Conservation (phyloP, 2,329 filamentous ascomycete species). For the Fusarium sp. region DNA sequence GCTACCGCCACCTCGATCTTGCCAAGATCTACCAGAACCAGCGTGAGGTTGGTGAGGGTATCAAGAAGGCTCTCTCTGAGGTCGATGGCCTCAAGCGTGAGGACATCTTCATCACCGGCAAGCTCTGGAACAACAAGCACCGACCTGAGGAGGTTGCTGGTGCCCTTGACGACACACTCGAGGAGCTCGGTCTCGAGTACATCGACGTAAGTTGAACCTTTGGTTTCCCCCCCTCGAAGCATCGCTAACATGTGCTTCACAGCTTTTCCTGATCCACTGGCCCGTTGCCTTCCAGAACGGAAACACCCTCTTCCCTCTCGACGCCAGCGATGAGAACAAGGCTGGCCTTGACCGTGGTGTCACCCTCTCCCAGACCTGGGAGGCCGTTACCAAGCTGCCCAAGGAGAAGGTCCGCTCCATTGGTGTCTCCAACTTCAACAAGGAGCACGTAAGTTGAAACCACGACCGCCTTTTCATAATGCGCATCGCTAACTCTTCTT, state of each 20-base stretch:
- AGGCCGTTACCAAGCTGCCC: constrained; percentile 64
- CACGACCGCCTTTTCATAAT: too few species aligned
- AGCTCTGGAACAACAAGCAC: constrained; percentile 70
- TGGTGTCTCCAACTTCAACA: constrained; percentile 77
- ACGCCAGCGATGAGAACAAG: constrained; percentile 47
- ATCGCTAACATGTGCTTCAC: background rate
- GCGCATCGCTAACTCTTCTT: too few species aligned
- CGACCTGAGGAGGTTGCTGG: constrained; percentile 67
- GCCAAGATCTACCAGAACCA: constrained; percentile 71
- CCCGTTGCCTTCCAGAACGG: constrained; percentile 58
- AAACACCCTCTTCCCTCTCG: constrained; percentile 57
- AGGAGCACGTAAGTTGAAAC: constrained; percentile 51
- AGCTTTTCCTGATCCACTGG: constrained; percentile 72
- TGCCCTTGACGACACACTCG: constrained; percentile 64
- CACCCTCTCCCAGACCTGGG: constrained; percentile 56
- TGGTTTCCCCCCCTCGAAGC: background rate
- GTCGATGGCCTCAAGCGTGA: constrained; percentile 62
- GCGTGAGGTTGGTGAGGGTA: constrained; percentile 64
- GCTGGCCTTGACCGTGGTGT: constrained; percentile 56
- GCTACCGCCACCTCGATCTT: constrained; percentile 70
- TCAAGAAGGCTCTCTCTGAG: constrained; percentile 57
- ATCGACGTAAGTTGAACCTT: constrained; percentile 55
- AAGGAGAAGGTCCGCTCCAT: constrained; percentile 71
- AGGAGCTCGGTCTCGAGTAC: constrained; percentile 65
- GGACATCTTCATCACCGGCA: constrained; percentile 72